Evolutionary conservation across 345 rosid genomes (phyloP).

Genomic region (Erysimum cheiranthoides): DNA sequence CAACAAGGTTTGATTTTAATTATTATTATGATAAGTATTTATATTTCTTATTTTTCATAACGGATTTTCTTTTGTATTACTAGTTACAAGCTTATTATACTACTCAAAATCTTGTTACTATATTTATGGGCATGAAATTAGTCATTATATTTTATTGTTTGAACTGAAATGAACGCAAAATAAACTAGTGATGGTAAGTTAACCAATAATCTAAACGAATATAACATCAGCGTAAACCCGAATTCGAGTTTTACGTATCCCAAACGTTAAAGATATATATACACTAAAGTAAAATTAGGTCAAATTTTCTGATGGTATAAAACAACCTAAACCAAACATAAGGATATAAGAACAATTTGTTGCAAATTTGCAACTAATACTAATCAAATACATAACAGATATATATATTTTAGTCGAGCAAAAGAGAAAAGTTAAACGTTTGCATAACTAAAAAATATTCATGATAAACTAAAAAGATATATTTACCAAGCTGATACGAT

Average conservation of each 20-base stretch:
- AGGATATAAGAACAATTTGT: not conserved
- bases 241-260: not conserved
- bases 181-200: not conserved
- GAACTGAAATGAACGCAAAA: not conserved
- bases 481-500: conserved; percentile 37
- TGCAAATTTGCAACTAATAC: not conserved
- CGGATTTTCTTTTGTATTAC: too few species aligned
- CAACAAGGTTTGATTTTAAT: too few species aligned
- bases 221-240: not conserved
- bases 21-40: too few species aligned
- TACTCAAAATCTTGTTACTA: not conserved
- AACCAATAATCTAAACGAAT: not conserved
- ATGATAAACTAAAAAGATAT: not conserved
- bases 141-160: not conserved
- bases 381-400: not conserved
- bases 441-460: not conserved
- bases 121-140: not conserved
- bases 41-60: too few species aligned
- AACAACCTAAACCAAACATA: not conserved
- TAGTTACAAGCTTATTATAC: not conserved
- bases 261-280: not conserved
- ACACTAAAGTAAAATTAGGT: not conserved
- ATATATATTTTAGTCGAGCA: not conserved
- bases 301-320: not conserved
- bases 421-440: conserved; percentile 28